Percentiles rank a stretch among this genome's conserved stretches.
Conservation (phyloP, 225 moss, liverwort and hornwort genomes). For the Antitrichia curtipendula region DNA sequence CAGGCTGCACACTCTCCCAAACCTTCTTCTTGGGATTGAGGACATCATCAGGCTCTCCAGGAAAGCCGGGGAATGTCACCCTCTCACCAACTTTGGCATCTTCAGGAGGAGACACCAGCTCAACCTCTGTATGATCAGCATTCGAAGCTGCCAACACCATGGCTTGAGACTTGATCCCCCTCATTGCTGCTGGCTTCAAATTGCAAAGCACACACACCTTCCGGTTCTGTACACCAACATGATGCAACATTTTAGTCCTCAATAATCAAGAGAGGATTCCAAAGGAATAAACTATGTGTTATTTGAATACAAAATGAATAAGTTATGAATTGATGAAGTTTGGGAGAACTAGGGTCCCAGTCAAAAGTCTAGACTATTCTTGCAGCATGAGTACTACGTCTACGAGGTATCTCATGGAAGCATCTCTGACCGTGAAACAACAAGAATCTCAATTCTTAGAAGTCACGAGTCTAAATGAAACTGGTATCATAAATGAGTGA, state of each 20-base stretch:
- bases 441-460: neutral
- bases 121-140: constrained; percentile 59
- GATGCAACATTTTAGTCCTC: neutral
- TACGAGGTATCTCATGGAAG: neutral
- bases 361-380: neutral
- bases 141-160: constrained; percentile 82
- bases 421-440: too few relatives aligned
- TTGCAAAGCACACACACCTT: constrained; percentile 85
- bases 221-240: constrained; percentile 33
- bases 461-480: neutral
- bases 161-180: constrained; percentile 84
- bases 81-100: constrained; percentile 57
- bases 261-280: neutral
- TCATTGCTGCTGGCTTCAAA: constrained; percentile 81
- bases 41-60: constrained; percentile 60
- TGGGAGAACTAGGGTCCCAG: neutral
- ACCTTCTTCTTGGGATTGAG: constrained; percentile 90
- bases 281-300: too few relatives aligned
- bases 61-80: constrained; percentile 54
- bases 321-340: neutral
- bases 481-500: neutral
- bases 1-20: constrained; percentile 79
- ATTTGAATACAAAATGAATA: too few relatives aligned
- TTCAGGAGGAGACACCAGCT: constrained; percentile 64
- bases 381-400: neutral